Evolutionary conservation across 768 basidiomycete genomes (phyloP), one percentile per base, ranked within the genome.

Genomic region (Pulveroboletus sp.): DNA sequence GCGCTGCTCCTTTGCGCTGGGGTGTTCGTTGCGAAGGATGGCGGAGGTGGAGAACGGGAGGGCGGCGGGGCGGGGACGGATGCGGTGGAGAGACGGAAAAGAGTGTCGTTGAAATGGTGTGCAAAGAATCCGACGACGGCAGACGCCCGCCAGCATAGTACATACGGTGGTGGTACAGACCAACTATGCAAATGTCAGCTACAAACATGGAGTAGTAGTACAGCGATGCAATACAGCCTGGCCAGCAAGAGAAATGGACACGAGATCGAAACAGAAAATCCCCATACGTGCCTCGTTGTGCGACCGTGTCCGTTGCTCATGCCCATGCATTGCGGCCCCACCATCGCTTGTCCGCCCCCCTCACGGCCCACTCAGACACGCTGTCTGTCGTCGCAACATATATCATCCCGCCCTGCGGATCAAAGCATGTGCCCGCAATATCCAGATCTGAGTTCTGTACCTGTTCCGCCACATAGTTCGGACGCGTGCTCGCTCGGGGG

Each of bases 311-410:
- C 33, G 31, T 38, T 24, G 39, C 38, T 65, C 45, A 78, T 49
- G 69, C 75, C 72, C 76, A 76, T 32, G 61, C 59, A 1, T 74
- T 72, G 55, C 72, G 77, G 37, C 73, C 68, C 82, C 84, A 89
- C 85, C 85, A 90, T 43, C 78, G 71, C 72, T 85, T 87, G 53
- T 84, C 84, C 13, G 81, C 79, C 5, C 84, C 85, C 19, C 78
- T 73, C 44, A 94, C 73, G 37, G 77, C 73, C 87, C 88, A 94
- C 63, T 93, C 90, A 7, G 82, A 84, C 21, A 94, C 72, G 32
- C 82, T 81, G 50, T 72, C 64, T 50, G 77, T 76, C 46, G 80
- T 79, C 19, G 82, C 88, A 13, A 81, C 83, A 59, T 90, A 90
- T 25, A 90, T 59, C 62, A 73, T 79, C 52, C 76, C 74, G 2